phyloP scores from a whole-genome alignment of 1,284 basidiomycete genomes.

The Athelia sp. region DNA sequence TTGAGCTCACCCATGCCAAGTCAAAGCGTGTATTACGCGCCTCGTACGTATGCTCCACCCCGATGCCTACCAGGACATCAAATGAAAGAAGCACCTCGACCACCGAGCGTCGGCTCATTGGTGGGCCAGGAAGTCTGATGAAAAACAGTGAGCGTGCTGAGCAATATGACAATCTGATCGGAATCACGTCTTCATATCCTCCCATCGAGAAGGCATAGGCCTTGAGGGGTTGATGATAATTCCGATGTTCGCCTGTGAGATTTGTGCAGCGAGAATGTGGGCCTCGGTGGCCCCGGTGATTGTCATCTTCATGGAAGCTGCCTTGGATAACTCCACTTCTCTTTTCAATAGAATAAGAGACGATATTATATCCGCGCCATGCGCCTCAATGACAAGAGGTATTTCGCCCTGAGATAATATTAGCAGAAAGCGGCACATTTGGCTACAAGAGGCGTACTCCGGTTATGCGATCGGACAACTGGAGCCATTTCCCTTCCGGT shows the following conservation, averaged over 20 bases:
- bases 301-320: constrained; percentile 44
- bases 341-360: constrained; percentile 72
- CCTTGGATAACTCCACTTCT: constrained; percentile 52
- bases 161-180: constrained; percentile 20
- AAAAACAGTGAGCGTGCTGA: constrained; percentile 25
- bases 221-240: constrained; percentile 42
- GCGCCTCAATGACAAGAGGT: constrained; percentile 51
- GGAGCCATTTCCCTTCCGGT: constrained; percentile 30
- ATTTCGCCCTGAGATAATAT: constrained; percentile 33
- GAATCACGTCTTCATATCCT: constrained; percentile 48
- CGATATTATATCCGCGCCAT: constrained; percentile 74
- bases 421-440: background rate
- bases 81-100: constrained; percentile 48
- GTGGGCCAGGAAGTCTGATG: constrained; percentile 61
- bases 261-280: constrained; percentile 68
- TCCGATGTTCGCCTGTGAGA: constrained; percentile 68
- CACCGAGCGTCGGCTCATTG: constrained; percentile 54
- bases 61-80: constrained; percentile 59
- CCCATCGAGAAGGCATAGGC: constrained; percentile 44
- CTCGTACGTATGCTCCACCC: constrained; percentile 35
- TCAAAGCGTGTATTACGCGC: constrained; percentile 70
- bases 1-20: constrained; percentile 51
- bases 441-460: constrained; percentile 26
- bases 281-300: constrained; percentile 73
- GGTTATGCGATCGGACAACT: constrained; percentile 49